Conservation (phyloP, 2,329 filamentous ascomycete genomes). For the Exophiala mesophila region DNA sequence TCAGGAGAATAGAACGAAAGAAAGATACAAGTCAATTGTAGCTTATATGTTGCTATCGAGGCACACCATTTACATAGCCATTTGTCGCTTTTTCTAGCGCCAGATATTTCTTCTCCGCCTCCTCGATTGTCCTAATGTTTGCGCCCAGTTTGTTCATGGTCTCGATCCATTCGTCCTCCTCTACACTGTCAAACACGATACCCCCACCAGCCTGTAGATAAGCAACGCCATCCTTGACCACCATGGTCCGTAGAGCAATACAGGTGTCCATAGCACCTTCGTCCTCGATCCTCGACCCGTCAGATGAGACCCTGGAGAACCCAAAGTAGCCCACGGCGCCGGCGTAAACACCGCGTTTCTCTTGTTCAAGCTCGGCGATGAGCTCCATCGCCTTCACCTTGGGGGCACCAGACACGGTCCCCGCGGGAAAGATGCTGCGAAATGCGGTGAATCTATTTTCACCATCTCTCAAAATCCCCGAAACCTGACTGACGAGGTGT, state of each 20-base stretch:
- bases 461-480: constrained; percentile 73
- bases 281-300: constrained; percentile 51
- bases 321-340: constrained; percentile 97
- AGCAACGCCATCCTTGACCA: constrained; percentile 83
- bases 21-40: no score
- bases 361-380: constrained; percentile 86
- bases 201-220: constrained; percentile 85
- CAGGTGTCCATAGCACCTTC: constrained; percentile 91
- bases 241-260: constrained; percentile 82
- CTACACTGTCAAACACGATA: constrained; percentile 91
- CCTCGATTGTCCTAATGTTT: constrained; percentile 81
- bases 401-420: constrained; percentile 89
- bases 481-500: constrained; percentile 94
- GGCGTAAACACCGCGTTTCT: constrained; percentile 93
- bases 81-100: constrained; percentile 33
- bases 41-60: no score
- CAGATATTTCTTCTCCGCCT: constrained; percentile 68
- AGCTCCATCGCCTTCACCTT: constrained; percentile 97
- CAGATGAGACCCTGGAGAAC: constrained; percentile 65
- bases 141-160: constrained; percentile 94
- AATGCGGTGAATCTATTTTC: constrained; percentile 95
- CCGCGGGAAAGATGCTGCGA: constrained; percentile 91
- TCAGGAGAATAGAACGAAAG: no score
- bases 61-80: constrained; percentile 14
- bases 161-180: constrained; percentile 87